Evolutionary conservation across 352 stramenopile genomes (phyloP).

Genomic region (Blastocystis hominis): DNA sequence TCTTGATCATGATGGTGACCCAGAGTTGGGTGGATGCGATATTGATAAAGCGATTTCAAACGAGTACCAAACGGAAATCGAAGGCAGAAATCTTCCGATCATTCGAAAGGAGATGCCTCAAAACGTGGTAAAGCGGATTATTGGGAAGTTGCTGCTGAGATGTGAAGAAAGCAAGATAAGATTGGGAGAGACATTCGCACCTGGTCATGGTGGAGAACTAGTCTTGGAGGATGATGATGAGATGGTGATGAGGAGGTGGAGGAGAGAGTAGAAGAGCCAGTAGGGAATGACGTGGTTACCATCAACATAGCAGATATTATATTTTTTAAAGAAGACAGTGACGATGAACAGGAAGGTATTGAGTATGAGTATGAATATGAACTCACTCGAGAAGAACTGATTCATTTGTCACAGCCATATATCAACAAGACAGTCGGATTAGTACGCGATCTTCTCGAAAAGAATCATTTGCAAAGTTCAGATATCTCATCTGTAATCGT

Average conservation of each 20-base stretch:
- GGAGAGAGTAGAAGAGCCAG: not conserved
- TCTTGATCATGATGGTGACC: slow-evolving; percentile 72
- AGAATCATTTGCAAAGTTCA: slow-evolving; percentile 83
- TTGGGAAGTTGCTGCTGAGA: not conserved
- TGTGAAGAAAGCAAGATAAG: not conserved
- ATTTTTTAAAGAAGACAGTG: too few relatives aligned
- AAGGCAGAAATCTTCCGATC: not conserved
- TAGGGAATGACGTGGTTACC: not conserved
- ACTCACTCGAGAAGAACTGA: not conserved
- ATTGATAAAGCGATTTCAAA: slow-evolving; percentile 62
- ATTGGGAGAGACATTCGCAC: not conserved
- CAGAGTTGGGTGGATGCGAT: slow-evolving; percentile 76
- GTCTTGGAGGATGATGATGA: too few relatives aligned
- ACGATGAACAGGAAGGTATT: not conserved
- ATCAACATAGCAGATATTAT: not conserved
- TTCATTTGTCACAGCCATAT: not conserved
- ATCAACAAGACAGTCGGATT: slow-evolving; percentile 93
- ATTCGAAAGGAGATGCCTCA: not conserved
- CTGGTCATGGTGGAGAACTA: too few relatives aligned
- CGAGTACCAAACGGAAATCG: not conserved
- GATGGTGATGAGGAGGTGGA: not conserved
- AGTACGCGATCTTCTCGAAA: slow-evolving; percentile 85
- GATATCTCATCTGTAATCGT: slow-evolving; percentile 96
- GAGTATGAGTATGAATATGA: not conserved
- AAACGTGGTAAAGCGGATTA: not conserved